Percentiles rank a stretch among this genome's conserved stretches.
phyloP scores from a whole-genome alignment of 768 basidiomycete genomes.

The Trametes sanguinea region DNA sequence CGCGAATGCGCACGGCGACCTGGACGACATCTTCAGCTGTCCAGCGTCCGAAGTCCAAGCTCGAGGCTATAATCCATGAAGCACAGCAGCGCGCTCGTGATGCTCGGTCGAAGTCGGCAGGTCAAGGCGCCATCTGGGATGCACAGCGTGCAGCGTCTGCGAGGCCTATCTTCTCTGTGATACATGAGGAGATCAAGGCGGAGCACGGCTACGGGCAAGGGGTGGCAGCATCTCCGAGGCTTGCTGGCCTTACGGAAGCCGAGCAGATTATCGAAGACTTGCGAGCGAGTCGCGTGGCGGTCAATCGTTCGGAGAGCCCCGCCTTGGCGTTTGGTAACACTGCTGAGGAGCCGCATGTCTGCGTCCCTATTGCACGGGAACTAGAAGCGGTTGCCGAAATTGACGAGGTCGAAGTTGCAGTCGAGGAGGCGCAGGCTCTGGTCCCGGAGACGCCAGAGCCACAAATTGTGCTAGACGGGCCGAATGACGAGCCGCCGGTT shows the following conservation, averaged over 20 bases:
- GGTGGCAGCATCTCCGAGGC: neutral
- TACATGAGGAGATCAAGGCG: neutral
- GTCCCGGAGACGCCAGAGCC: too few species aligned
- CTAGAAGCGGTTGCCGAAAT: too few species aligned
- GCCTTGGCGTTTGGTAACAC: neutral
- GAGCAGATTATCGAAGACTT: conserved; percentile 2
- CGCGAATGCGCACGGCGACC: neutral
- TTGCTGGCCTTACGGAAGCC: neutral
- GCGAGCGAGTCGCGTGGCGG: neutral
- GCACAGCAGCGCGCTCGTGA: neutral
- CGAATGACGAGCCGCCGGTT: too few species aligned
- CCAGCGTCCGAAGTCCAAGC: neutral
- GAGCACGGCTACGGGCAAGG: neutral
- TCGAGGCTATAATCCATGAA: neutral
- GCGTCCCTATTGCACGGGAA: too few species aligned
- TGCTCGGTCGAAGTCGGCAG: neutral
- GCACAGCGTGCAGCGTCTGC: neutral
- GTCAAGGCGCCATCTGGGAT: neutral
- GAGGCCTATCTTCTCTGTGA: neutral
- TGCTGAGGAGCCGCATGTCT: too few species aligned
- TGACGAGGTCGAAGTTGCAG: too few species aligned
- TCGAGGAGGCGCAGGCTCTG: too few species aligned
- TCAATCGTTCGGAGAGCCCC: neutral
- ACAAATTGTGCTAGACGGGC: too few species aligned
- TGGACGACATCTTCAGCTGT: neutral